phyloP scores from a whole-genome alignment of 2,329 filamentous ascomycete species.

The Magnaporthiopsis poae region DNA sequence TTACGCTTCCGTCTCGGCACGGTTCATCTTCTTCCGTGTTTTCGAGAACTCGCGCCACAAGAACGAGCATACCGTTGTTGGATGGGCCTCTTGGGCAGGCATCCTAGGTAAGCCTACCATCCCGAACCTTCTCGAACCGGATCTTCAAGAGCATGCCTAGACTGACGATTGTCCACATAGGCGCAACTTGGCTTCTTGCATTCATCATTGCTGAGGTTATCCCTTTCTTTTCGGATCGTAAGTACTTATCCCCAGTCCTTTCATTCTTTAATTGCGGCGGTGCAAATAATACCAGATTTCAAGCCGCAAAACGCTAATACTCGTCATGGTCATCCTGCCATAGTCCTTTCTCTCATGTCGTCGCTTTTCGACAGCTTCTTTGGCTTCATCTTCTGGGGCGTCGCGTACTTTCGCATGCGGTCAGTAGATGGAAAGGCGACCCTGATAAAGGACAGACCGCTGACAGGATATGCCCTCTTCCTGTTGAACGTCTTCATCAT shows the following conservation, averaged over 20 bases:
- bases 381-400: conserved; percentile 90
- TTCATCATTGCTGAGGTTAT: conserved; percentile 91
- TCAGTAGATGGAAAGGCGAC: conserved; percentile 48
- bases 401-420: conserved; percentile 70
- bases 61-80: conserved; percentile 67
- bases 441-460: conserved; percentile 42
- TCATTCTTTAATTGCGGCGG: no score
- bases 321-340: background rate
- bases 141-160: no score
- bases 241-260: conserved; percentile 18
- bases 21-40: conserved; percentile 84
- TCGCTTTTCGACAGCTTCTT: conserved; percentile 88
- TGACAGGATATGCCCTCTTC: conserved; percentile 44
- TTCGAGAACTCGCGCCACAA: conserved; percentile 74
- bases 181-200: conserved; percentile 68
- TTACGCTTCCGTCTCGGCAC: conserved; percentile 80
- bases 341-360: conserved; percentile 64
- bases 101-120: conserved; percentile 49
- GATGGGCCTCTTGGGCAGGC: conserved; percentile 68
- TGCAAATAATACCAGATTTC: background rate
- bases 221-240: conserved; percentile 75
- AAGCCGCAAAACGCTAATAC: no score
- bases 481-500: conserved; percentile 65
- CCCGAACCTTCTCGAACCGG: background rate
- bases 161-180: conserved; percentile 22